A percentile compares a stretch with the other conserved stretches of the same genome.
phyloP scores from a whole-genome alignment of 2,329 filamentous ascomycete genomes.

The Neonectria neomacrospora region DNA sequence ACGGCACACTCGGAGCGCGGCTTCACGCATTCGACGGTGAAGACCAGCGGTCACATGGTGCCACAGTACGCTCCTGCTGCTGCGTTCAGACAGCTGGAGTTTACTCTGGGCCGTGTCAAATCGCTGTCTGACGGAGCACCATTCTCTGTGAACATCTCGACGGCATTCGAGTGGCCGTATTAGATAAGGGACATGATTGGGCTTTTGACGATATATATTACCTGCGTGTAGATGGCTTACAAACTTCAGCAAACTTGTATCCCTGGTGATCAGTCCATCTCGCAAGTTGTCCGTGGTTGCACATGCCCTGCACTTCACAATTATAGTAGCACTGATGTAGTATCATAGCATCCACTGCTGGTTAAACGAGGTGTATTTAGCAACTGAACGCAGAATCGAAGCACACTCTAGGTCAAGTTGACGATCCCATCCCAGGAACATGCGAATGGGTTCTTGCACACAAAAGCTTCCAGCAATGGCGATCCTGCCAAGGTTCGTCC shows the following conservation, averaged over 20 bases:
- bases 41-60: slow-evolving; percentile 73
- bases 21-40: slow-evolving; percentile 75
- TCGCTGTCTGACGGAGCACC: slow-evolving; percentile 41
- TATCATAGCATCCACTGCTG: background rate
- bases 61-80: slow-evolving; percentile 76
- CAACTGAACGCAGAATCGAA: slow-evolving; percentile 1
- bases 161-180: background rate
- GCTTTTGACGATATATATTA: no score
- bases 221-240: no score
- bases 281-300: no score
- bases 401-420: background rate
- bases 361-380: background rate
- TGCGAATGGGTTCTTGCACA: slow-evolving; percentile 9
- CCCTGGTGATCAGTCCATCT: no score
- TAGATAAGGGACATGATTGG: background rate
- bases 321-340: background rate
- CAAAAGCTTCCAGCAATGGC: background rate
- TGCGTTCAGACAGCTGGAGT: slow-evolving; percentile 78
- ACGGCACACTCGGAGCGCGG: slow-evolving; percentile 78
- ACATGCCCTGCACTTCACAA: background rate
- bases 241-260: no score
- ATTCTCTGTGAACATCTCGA: background rate
- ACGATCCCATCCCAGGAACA: background rate
- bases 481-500: background rate
- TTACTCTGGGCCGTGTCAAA: slow-evolving; percentile 76